These are phyloP conservation scores for Hypoxylon sp. DNA, from an alignment of 2,329 filamentous ascomycete species.

Conservation along the genomic window DNA sequence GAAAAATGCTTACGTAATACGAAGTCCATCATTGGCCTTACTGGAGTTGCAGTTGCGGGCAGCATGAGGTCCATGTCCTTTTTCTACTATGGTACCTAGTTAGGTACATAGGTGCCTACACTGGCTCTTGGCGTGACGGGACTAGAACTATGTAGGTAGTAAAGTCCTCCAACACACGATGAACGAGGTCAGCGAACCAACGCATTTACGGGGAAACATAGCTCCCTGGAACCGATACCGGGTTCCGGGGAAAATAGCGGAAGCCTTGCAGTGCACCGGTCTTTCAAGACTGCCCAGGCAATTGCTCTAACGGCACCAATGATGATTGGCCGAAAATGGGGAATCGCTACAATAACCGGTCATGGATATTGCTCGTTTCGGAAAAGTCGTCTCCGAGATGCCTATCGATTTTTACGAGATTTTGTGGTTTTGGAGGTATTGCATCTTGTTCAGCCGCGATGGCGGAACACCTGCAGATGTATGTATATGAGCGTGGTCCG, in stretches of 20 bases:
- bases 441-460: constrained; percentile 34
- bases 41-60: no score
- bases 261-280: constrained; percentile 10
- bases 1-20: no score
- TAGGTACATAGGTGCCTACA: not conserved
- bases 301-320: constrained; percentile 2
- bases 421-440: constrained; percentile 9
- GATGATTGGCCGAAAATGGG: constrained; percentile 29
- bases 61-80: no score
- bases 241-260: constrained; percentile 30
- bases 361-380: constrained; percentile 17
- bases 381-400: constrained; percentile 26
- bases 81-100: no score
- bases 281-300: constrained; percentile 7
- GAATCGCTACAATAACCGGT: constrained; percentile 14
- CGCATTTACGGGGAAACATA: constrained; percentile 29
- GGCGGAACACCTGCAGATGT: constrained; percentile 33
- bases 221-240: constrained; percentile 40
- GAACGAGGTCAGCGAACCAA: not conserved
- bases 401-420: constrained; percentile 7
- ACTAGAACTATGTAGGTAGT: not conserved
- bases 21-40: no score
- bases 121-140: not conserved
- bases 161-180: not conserved
- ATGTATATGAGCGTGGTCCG: constrained; percentile 27